Conservation (phyloP, 768 basidiomycete genomes). For the Stropharia rugosoannulata region DNA sequence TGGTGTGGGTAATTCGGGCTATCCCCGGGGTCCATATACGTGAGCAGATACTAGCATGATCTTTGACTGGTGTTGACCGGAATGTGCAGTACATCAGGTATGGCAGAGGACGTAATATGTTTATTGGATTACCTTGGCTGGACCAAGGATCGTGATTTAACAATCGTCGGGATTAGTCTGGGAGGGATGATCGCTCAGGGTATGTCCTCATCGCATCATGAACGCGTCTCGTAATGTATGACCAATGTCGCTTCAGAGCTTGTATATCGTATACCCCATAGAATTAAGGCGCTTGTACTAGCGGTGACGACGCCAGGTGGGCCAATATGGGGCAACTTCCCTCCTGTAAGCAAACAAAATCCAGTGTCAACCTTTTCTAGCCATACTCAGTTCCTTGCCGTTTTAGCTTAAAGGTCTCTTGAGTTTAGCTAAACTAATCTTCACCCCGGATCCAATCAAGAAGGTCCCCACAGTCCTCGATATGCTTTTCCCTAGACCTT, state of each 20-base stretch:
- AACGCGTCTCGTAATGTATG: background rate
- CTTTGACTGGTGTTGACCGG: background rate
- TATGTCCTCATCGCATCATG: constrained; percentile 20
- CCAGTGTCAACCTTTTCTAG: background rate
- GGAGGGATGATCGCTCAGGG: constrained; percentile 88
- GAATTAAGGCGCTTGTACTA: constrained; percentile 67
- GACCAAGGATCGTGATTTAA: constrained; percentile 58
- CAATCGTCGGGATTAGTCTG: constrained; percentile 73
- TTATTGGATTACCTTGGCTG: constrained; percentile 73
- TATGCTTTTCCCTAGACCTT: constrained; percentile 60
- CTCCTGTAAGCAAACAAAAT: constrained; percentile 48
- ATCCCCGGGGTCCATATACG: constrained; percentile 78
- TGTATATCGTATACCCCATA: constrained; percentile 60
- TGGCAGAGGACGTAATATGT: constrained; percentile 73
- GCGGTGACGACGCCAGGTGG: constrained; percentile 60
- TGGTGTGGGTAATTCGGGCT: constrained; percentile 74
- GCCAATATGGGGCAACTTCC: constrained; percentile 51
- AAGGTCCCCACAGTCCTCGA: constrained; percentile 51
- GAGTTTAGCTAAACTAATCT: constrained; percentile 32
- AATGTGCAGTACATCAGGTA: constrained; percentile 59
- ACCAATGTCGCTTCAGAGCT: constrained; percentile 47
- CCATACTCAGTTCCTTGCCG: background rate
- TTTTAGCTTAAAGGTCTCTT: constrained; percentile 39
- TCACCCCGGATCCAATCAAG: constrained; percentile 44
- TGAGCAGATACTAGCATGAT: constrained; percentile 31